Percentiles rank a stretch among this genome's conserved stretches.
phyloP scores from a whole-genome alignment of 495 filamentous ascomycete genomes.

The Aspergillus baeticus region DNA sequence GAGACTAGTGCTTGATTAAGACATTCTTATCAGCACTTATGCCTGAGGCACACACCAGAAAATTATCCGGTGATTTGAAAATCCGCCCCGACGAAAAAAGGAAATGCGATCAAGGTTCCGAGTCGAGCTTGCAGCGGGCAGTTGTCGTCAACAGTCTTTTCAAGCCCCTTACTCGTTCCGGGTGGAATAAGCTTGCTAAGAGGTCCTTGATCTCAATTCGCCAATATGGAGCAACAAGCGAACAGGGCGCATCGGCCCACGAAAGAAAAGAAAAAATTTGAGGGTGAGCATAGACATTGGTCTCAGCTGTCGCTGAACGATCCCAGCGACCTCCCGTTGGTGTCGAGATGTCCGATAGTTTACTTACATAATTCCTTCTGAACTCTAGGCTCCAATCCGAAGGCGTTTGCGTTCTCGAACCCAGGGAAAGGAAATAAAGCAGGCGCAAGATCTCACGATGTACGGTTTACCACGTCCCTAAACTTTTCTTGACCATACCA shows the following conservation, averaged over 20 bases:
- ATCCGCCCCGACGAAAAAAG: conserved; percentile 30
- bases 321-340: background rate
- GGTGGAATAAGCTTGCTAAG: conserved; percentile 22
- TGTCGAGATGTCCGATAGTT: background rate
- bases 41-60: conserved; percentile 14
- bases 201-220: conserved; percentile 34
- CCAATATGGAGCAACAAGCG: conserved; percentile 74
- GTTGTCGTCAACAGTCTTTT: conserved; percentile 15
- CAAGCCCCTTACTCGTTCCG: conserved; percentile 13
- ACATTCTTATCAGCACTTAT: conserved; percentile 2
- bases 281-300: conserved; percentile 35
- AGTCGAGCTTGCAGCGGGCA: conserved; percentile 19
- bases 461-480: conserved; percentile 38
- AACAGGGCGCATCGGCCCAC: conserved; percentile 82
- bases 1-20: conserved; percentile 6
- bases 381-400: conserved; percentile 72
- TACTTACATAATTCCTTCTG: conserved; percentile 18
- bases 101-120: conserved; percentile 37
- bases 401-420: conserved; percentile 84
- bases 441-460: conserved; percentile 89
- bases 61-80: conserved; percentile 24
- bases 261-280: conserved; percentile 88
- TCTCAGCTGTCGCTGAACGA: background rate
- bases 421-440: conserved; percentile 82
- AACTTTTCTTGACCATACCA: background rate